Evolutionary conservation across 768 basidiomycete genomes (phyloP).

Genomic region (Suillus lakei): DNA sequence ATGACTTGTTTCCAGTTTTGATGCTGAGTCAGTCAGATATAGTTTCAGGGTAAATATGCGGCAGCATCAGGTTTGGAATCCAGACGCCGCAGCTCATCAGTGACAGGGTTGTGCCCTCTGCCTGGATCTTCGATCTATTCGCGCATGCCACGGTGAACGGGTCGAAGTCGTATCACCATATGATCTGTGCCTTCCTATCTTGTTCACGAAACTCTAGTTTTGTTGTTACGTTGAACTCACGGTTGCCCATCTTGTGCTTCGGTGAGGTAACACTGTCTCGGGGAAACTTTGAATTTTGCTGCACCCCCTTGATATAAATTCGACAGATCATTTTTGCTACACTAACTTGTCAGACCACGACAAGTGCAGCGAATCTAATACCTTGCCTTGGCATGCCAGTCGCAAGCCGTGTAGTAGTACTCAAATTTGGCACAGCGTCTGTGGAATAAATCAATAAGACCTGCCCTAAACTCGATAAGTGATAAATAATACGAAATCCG

Average conservation of each 20-base stretch:
- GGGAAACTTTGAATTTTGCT: not conserved
- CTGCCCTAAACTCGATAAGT: slow-evolving; percentile 41
- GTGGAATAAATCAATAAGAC: slow-evolving; percentile 12
- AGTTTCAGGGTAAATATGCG: not conserved
- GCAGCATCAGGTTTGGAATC: not conserved
- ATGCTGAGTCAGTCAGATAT: not conserved
- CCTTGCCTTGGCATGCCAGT: not conserved
- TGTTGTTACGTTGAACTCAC: not conserved
- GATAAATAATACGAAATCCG: slow-evolving; percentile 5
- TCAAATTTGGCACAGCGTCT: not conserved
- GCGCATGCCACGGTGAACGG: slow-evolving; percentile 1
- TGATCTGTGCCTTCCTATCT: not conserved
- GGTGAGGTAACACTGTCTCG: not conserved
- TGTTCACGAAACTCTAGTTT: not conserved
- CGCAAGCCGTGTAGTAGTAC: not conserved
- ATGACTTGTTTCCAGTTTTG: not conserved
- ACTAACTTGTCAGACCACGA: not conserved
- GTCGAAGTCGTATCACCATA: not conserved
- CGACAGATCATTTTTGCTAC: not conserved
- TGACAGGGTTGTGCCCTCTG: not conserved
- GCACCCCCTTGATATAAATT: not conserved
- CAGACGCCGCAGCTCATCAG: not conserved
- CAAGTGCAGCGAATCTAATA: not conserved
- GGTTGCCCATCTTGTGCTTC: not conserved
- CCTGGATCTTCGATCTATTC: slow-evolving; percentile 6